A percentile compares a stretch with the other conserved stretches of the same genome.
Conservation (phyloP, 192 early-diverging fungal species). For the Backusella morwellensis region DNA sequence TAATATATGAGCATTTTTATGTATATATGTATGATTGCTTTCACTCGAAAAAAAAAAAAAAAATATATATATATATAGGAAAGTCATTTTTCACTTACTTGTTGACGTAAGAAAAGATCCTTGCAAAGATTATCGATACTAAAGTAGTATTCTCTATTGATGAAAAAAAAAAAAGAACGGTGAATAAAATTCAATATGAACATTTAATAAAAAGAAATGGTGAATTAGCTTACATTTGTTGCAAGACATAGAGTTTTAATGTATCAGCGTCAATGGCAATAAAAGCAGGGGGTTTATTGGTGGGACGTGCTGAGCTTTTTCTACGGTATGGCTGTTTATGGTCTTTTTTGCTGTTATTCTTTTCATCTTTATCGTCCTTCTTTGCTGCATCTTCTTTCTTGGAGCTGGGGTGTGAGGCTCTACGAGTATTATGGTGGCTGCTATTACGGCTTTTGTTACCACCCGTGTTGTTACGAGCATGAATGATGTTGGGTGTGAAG, state of each 20-base stretch:
- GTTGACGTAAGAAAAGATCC: slow-evolving; percentile 87
- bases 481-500: slow-evolving; percentile 29
- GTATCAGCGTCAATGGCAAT: slow-evolving; percentile 36
- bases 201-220: background rate
- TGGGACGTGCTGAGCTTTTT: slow-evolving; percentile 18
- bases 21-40: no score
- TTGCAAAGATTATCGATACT: slow-evolving; percentile 96
- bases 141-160: slow-evolving; percentile 84
- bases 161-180: background rate
- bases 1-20: background rate
- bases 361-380: background rate
- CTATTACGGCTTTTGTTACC: background rate
- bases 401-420: background rate
- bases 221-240: slow-evolving; percentile 42
- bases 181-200: background rate
- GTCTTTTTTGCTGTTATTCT: background rate
- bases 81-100: slow-evolving; percentile 1
- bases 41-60: no score
- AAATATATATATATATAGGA: background rate
- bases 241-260: slow-evolving; percentile 56
- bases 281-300: background rate
- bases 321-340: background rate
- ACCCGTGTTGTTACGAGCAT: slow-evolving; percentile 8
- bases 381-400: background rate
- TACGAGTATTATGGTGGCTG: background rate